Evolutionary conservation across 2,329 filamentous ascomycete species (phyloP).

Genomic region (Torrubiellomyces zombiae): DNA sequence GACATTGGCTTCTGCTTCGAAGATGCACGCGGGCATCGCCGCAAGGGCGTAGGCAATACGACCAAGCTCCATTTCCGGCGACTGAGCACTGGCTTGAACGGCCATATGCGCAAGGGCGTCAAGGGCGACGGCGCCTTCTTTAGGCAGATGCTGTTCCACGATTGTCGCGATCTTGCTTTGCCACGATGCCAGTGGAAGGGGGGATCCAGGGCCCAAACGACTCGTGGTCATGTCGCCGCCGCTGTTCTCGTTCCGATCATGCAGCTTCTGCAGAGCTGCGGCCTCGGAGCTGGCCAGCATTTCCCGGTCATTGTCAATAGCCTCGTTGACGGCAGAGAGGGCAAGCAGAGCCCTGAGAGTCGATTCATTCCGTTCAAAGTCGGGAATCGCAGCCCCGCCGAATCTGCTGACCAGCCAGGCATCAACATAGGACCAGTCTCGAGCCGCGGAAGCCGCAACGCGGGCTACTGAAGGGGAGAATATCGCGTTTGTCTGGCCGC

Average conservation of each 20-base stretch:
- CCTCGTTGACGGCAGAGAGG: conserved; percentile 60
- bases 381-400: conserved; percentile 42
- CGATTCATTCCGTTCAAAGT: conserved; percentile 75
- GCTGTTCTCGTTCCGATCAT: conserved; percentile 2
- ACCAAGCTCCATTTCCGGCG: conserved; percentile 33
- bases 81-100: conserved; percentile 30
- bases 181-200: too few relatives aligned
- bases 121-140: conserved; percentile 37
- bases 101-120: conserved; percentile 38
- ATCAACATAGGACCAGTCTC: conserved; percentile 84
- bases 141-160: conserved; percentile 31
- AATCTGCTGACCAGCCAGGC: conserved; percentile 64
- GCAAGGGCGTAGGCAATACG: conserved; percentile 39
- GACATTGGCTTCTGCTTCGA: conserved; percentile 37
- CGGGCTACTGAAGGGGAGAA: conserved; percentile 55
- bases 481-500: conserved; percentile 24
- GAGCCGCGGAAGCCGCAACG: conserved; percentile 63
- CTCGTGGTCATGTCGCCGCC: conserved; percentile 13
- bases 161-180: conserved; percentile 34
- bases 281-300: conserved; percentile 42
- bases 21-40: conserved; percentile 28
- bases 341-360: conserved; percentile 62
- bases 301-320: conserved; percentile 52
- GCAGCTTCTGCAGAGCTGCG: conserved; percentile 37
- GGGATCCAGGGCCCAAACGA: too few relatives aligned